phyloP scores from a whole-genome alignment of 75 land plant genomes.

The Cryptomeria japonica region DNA sequence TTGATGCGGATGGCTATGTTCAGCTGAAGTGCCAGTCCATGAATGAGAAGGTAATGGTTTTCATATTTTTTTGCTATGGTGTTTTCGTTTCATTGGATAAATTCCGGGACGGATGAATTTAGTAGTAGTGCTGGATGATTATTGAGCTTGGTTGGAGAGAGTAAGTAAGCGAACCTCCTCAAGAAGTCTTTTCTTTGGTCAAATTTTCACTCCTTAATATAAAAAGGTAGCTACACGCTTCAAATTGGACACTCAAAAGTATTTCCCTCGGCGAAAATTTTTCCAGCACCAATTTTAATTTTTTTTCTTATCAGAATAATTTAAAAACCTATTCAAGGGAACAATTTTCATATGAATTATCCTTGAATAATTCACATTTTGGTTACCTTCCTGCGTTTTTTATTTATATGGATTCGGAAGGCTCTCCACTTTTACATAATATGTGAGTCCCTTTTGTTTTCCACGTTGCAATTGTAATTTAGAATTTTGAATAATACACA shows the following conservation, averaged over 20 bases:
- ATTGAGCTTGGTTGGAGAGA: background rate
- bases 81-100: background rate
- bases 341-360: background rate
- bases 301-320: background rate
- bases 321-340: background rate
- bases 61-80: background rate
- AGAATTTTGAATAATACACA: too few species aligned
- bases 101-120: background rate
- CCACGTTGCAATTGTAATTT: background rate
- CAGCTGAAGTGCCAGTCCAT: constrained; percentile 78
- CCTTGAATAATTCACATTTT: background rate
- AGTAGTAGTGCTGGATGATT: background rate
- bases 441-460: background rate
- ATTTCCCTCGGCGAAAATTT: background rate
- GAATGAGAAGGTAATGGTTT: constrained; percentile 80
- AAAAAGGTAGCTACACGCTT: background rate
- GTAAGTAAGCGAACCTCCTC: background rate
- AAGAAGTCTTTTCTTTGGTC: background rate
- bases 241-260: background rate
- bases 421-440: background rate
- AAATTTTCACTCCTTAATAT: background rate
- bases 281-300: background rate
- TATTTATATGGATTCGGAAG: background rate
- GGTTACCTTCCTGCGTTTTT: background rate
- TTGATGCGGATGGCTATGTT: constrained; percentile 73